Base-by-base conservation (phyloP, 2,329 filamentous ascomycete species). In the Stagonosporopsis rhizophila region DNA sequence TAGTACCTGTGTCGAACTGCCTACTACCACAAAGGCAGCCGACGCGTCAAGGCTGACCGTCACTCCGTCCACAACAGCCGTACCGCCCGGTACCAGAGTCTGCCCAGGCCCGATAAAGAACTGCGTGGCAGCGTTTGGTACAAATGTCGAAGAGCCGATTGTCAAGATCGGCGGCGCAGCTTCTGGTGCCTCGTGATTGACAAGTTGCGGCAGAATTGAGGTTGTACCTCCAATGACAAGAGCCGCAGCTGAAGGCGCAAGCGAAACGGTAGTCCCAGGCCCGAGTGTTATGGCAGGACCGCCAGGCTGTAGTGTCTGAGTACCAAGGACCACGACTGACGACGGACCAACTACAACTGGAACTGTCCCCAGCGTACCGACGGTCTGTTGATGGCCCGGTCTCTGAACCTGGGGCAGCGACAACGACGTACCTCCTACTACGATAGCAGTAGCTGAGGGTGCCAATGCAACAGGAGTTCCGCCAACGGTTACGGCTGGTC, bases 71-170 rank as follows among this genome's bases (percentile, higher is more conserved):
- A 79, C 51, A 1, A 73, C 72, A 1, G 70, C 78, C 11, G 71
- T 69, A 1, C 78, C 79, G 14, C 80, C 76, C 17, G 75, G 69
- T 3, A 69, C 73, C 7, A 78, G 61, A 1, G 68, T 76, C 39
- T 75, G 68, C 7, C 76, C 77, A 2, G 77, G 70, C 1, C 58
- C 74, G 5, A 82, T 60, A 44, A 75, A 75, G 67, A 78, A 81
- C 37, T 81, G 78, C 0, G 78, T 80, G 3, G 78, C 78, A 30
- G 78, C 78, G 60, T 81, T 80, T 1, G 76, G 76, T 1, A 78
- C 79, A 27, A 78, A 70, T 1, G 70, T 75, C 2, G 70, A 65
- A 0, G 70, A 71, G 12, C 78, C 78, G 19, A 82, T 62, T 1
- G 76, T 80, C 32, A 81, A 55, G 7, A 79, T 54, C 14, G 75